Base-by-base conservation (phyloP, 495 filamentous ascomycete genomes). In the Aspergillus indologenus region DNA sequence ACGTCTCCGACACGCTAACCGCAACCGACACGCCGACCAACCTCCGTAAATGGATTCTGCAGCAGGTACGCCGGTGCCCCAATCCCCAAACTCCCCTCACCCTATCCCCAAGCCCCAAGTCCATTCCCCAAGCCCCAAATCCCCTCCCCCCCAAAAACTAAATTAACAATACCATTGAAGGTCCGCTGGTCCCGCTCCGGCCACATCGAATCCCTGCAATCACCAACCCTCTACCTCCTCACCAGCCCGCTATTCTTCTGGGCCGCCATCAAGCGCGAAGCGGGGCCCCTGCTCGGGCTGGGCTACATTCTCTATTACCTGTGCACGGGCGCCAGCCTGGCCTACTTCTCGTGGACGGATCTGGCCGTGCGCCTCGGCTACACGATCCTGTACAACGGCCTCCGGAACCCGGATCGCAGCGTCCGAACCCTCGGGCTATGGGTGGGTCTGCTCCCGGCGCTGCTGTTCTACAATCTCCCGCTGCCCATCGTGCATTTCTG, bases 121-220 rank as follows among this genome's bases (percentile, higher is more conserved):
- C 34, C 34, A 29, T 2, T 15, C 5, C 34, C 34, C 12, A 15
- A 15, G 12, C 34, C 34, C 34, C 34, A 8, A 8, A 6, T 40
- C 34, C 34, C 12, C 12, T 40, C 34, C 5, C 7, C 34, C 12
- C 12, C 34, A 11, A 29, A 29, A 40, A 29, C 20, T 2, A 11
- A 46, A 47, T 20, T 18, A 45, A 45, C 15, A 15, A 47, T 3
- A 47, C 42, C 2, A 29, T 17, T 3, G 31, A 3, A 60, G 52
- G 67, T 72, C 45, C 68, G 70, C 29, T 73, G 70, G 70, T 61
- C 62, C 20, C 68, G 70, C 46, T 68, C 70, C 19, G 66, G 60
- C 6, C 70, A 73, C 52, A 71, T 73, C 23, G 70, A 73, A 60
- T 64, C 68, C 17, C 71, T 73, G 58, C 70, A 73, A 54, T 65